These are phyloP conservation scores for Hortaea sp. DNA, from an alignment of 2,329 filamentous ascomycete species.

Conservation along the genomic window DNA sequence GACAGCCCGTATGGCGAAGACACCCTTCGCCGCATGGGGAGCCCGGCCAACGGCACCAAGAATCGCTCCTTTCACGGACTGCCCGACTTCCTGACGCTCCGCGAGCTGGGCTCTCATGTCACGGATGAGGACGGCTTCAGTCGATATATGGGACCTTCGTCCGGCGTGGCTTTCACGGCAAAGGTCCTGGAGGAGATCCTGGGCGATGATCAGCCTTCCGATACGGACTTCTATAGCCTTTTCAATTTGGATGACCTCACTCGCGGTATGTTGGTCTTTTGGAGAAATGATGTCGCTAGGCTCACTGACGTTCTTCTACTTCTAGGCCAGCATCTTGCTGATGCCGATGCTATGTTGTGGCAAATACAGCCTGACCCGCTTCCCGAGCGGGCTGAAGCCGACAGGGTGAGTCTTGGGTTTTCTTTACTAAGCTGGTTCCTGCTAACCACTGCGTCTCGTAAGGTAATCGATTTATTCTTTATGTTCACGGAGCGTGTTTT, in stretches of 20 bases:
- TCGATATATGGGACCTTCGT: slow-evolving; percentile 9
- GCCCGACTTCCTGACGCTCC: slow-evolving; percentile 6
- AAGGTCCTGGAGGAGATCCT: slow-evolving; percentile 5
- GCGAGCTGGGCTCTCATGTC: slow-evolving; percentile 6
- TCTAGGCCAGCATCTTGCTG: neutral
- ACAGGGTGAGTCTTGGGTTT: neutral
- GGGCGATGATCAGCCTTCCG: slow-evolving; percentile 3
- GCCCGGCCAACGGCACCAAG: neutral
- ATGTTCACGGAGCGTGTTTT: slow-evolving; percentile 7
- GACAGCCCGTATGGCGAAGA: neutral
- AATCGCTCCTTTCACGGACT: neutral
- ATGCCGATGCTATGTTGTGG: neutral
- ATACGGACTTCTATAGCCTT: slow-evolving; percentile 4
- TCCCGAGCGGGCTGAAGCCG: neutral
- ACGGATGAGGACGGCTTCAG: slow-evolving; percentile 7
- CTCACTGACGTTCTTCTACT: too few relatives aligned
- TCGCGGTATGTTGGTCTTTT: slow-evolving; percentile 1
- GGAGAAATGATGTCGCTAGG: too few relatives aligned
- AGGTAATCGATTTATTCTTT: slow-evolving; percentile 6
- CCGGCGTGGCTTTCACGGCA: slow-evolving; percentile 6
- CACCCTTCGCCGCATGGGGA: neutral
- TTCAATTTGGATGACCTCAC: slow-evolving; percentile 6
- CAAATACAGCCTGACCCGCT: neutral
- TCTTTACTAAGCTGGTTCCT: too few relatives aligned
- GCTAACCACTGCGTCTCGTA: neutral